A percentile compares a stretch with the other conserved stretches of the same genome.
Evolutionary conservation across 1,284 basidiomycete genomes (phyloP).

Genomic region (Boletus mariae): DNA sequence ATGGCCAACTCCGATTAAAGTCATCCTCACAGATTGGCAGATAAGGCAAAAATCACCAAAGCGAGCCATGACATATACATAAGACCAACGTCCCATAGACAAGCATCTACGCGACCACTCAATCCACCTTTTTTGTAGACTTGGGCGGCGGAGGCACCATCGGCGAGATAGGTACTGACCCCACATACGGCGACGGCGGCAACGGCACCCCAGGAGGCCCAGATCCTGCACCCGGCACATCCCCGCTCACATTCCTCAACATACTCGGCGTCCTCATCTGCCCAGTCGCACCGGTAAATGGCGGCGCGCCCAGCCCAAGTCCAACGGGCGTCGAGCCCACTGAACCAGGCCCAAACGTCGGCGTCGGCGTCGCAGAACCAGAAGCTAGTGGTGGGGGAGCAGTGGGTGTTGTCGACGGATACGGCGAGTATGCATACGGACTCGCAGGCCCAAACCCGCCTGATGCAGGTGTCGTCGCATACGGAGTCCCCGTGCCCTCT

Average conservation of each 20-base stretch:
- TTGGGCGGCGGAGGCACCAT: slow-evolving; percentile 17
- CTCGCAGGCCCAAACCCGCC: slow-evolving; percentile 31
- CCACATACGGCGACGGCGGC: slow-evolving; percentile 21
- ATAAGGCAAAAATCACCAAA: neutral
- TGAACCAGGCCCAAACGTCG: neutral
- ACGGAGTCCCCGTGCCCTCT: slow-evolving; percentile 32
- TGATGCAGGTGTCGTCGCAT: slow-evolving; percentile 34
- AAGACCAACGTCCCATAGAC: neutral
- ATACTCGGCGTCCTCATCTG: slow-evolving; percentile 1
- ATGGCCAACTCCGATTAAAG: too few species aligned
- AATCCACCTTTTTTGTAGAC: slow-evolving; percentile 45
- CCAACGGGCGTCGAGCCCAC: slow-evolving; percentile 33
- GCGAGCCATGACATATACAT: neutral
- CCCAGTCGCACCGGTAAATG: slow-evolving; percentile 19
- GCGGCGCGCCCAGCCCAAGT: slow-evolving; percentile 34
- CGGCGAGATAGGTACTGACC: slow-evolving; percentile 17
- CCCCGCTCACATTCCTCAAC: slow-evolving; percentile 18
- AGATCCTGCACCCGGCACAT: neutral
- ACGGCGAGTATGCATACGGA: slow-evolving; percentile 36
- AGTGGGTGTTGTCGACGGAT: slow-evolving; percentile 17
- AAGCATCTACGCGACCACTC: slow-evolving; percentile 6
- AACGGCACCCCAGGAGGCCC: slow-evolving; percentile 16
- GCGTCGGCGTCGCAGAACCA: neutral
- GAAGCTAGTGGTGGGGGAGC: slow-evolving; percentile 3
- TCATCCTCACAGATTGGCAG: too few species aligned